These are phyloP conservation scores for Monosporascus sp. DNA, from an alignment of 2,329 filamentous ascomycete genomes.

Conservation along the genomic window DNA sequence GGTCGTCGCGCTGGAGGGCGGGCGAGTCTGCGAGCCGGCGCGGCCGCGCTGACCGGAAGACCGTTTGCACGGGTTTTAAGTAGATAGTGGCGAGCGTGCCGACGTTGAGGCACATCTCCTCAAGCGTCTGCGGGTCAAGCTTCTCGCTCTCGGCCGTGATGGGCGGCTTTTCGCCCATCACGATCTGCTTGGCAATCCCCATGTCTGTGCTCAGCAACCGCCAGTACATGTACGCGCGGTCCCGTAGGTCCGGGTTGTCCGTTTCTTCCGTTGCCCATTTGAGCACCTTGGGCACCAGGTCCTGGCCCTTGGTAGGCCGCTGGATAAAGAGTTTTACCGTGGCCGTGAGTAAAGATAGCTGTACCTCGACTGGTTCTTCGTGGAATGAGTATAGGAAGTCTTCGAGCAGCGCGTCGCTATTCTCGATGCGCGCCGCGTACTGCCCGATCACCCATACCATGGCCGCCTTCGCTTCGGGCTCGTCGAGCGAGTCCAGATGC, in stretches of 20 bases:
- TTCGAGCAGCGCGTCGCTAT: conserved; percentile 87
- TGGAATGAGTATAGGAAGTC: conserved; percentile 92
- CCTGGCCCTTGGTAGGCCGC: conserved; percentile 86
- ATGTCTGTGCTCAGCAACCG: conserved; percentile 90
- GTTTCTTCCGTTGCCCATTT: conserved; percentile 99
- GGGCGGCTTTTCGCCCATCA: conserved; percentile 95
- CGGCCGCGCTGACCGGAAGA: conserved; percentile 84
- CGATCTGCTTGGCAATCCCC: conserved; percentile 74
- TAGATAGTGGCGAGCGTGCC: conserved; percentile 96
- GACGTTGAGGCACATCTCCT: conserved; percentile 96
- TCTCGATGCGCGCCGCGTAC: conserved; percentile 95
- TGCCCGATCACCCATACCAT: conserved; percentile 99
- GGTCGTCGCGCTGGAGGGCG: conserved; percentile 69
- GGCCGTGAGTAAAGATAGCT: conserved; percentile 87
- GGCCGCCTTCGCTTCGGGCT: conserved; percentile 94
- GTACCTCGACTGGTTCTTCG: conserved; percentile 93
- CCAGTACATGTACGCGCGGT: conserved; percentile 99
- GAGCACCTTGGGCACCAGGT: conserved; percentile 86
- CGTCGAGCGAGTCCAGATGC: conserved; percentile 91
- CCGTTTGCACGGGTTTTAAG: conserved; percentile 93
- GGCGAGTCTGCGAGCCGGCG: conserved; percentile 76
- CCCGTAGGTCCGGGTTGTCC: conserved; percentile 95
- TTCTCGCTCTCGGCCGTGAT: conserved; percentile 97
- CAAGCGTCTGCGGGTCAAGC: conserved; percentile 81
- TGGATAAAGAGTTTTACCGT: conserved; percentile 99